Base-by-base conservation (phyloP, 371 early-diverging fungal species). In the Lichtheimia ornata region DNA sequence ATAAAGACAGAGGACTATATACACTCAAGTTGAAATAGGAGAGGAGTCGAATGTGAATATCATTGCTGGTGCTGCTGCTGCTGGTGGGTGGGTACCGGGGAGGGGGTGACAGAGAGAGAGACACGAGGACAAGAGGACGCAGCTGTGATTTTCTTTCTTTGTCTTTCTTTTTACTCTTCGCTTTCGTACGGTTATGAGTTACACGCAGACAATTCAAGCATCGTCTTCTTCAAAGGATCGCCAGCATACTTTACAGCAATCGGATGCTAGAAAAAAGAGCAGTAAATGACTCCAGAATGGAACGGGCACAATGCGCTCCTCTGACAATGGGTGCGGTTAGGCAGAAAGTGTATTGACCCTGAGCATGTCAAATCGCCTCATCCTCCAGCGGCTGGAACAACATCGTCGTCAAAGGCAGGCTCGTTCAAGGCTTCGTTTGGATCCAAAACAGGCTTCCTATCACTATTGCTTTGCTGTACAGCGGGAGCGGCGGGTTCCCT, bases 391-490 rank as follows among this genome's bases (percentile, higher is more conserved):
- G 24, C 56, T 12, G 56, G 56, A 17, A 18, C 42, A 11, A 45
- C 20, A n/a, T 15, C 43, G 22, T 25, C 17, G 42, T 56, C 57
- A 13, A 56, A 44, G 45, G 30, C 57, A 15, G 57, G 57, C 6
- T 56, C 57, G 3, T 45, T 56, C 12, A 56, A 24, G 42, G 57
- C 57, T n/a, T 56, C 57, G 24, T 40, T 59, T n/a, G 59, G 59
- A 52, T 59, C 59, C 17, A 63, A 63, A 15, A 43, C 53, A 41
- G 62, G 69, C 17, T 69, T 69, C 50, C 40, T 69, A 43, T 69
- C 69, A 9, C 40, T 69, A 15, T 43, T 69, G 41, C 45, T 69
- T 9, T 69, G 69, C 50, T 69, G 69, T 43, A 55, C 69, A 15
- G 56, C 52, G 20, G 66, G 66, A n/a, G 47, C 18, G 7, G 66